Percentiles rank a stretch among this genome's conserved stretches.
Conservation (phyloP, 1,284 basidiomycete species). For the Austroboletus niveus region DNA sequence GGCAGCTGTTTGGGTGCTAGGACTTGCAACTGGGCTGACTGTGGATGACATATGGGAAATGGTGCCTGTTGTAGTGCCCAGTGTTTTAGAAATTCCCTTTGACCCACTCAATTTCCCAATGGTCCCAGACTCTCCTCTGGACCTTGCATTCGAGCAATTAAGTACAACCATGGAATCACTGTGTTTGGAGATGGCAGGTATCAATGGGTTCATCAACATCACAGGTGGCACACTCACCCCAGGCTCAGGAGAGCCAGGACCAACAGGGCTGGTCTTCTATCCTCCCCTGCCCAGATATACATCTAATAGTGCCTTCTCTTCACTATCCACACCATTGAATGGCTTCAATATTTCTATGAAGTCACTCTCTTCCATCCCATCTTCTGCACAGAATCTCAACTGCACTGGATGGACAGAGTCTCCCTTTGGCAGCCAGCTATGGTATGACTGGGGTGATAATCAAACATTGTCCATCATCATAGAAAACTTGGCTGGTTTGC, state of each 20-base stretch:
- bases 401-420: not conserved
- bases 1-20: constrained; percentile 3
- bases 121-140: not conserved
- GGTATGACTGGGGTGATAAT: constrained; percentile 1
- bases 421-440: not conserved
- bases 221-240: not conserved
- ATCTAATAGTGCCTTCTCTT: not conserved
- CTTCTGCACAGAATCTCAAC: constrained; percentile 8
- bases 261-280: not conserved
- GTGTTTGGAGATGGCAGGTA: not conserved
- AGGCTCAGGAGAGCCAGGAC: not conserved
- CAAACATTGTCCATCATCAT: constrained; percentile 1
- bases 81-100: not conserved
- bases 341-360: constrained; percentile 8
- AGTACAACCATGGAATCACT: not conserved
- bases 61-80: not conserved
- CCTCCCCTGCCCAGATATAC: not conserved
- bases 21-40: constrained; percentile 3
- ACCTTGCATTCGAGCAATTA: not conserved
- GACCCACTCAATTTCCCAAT: not conserved
- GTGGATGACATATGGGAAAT: not conserved
- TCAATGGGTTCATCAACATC: not conserved
- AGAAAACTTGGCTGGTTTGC: too few relatives aligned
- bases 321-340: not conserved
- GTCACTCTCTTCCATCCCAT: not conserved